Conservation (phyloP, 345 rosid genomes). For the Heritiera fomes region DNA sequence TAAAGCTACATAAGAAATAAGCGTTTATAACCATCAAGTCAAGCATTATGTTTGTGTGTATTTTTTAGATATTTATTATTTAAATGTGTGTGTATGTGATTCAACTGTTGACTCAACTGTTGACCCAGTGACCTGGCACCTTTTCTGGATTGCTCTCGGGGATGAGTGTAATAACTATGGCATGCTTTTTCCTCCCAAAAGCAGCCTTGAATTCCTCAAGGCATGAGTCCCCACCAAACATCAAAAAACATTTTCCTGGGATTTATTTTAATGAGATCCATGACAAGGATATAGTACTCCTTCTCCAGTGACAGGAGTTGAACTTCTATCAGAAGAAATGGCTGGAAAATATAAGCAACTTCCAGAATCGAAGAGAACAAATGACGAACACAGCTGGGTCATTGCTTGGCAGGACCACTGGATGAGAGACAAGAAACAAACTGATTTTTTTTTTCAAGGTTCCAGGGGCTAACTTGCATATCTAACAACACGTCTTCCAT, state of each 20-base stretch:
- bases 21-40: neutral
- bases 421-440: conserved; percentile 7
- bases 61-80: conserved; percentile 24
- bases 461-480: neutral
- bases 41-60: conserved; percentile 11
- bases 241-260: neutral
- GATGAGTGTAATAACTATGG: too few species aligned
- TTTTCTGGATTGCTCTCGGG: too few species aligned
- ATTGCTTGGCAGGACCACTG: neutral
- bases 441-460: neutral
- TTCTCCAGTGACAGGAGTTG: neutral
- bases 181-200: neutral
- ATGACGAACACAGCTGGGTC: neutral
- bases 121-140: too few species aligned
- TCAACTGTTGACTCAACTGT: too few species aligned
- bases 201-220: neutral
- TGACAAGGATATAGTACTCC: neutral
- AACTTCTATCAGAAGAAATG: neutral
- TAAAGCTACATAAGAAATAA: too few species aligned
- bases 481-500: neutral
- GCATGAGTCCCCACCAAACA: neutral
- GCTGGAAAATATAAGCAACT: neutral
- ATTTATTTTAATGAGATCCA: neutral
- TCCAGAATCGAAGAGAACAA: neutral
- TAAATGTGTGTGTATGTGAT: too few species aligned